Conservation (phyloP, 176 grass and related monocot species). For the Oropetium thomaeum region DNA sequence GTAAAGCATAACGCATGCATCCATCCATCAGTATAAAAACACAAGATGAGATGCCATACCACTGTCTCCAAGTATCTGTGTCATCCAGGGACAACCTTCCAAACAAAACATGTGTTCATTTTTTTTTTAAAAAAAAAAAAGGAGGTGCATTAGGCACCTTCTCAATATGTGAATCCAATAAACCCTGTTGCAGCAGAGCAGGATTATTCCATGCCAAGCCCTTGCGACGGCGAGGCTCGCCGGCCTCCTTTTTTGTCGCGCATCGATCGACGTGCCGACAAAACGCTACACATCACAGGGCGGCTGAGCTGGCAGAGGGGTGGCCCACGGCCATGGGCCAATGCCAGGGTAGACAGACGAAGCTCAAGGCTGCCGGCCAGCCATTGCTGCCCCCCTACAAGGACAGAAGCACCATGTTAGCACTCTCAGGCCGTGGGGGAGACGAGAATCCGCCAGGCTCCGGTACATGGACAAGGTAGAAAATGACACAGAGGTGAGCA, state of each 20-base stretch:
- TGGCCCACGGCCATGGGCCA: neutral
- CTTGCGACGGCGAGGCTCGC: constrained; percentile 24
- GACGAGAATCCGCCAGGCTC: constrained; percentile 56
- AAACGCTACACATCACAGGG: neutral
- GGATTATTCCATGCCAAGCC: constrained; percentile 31
- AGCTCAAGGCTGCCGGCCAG: constrained; percentile 45
- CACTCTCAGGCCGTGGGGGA: constrained; percentile 22
- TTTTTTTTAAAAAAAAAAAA: too few relatives aligned
- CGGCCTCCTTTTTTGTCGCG: constrained; percentile 19
- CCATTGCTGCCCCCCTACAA: constrained; percentile 41
- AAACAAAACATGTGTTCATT: too few relatives aligned
- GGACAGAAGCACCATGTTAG: constrained; percentile 37
- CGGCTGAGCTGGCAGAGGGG: constrained; percentile 35
- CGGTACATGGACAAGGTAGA: constrained; percentile 48
- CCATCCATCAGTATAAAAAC: neutral
- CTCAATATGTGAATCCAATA: constrained; percentile 7
- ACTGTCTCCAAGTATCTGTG: neutral
- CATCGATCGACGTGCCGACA: neutral
- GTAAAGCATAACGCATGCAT: neutral
- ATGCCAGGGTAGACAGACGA: constrained; percentile 31
- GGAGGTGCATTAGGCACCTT: neutral
- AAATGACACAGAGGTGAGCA: constrained; percentile 43
- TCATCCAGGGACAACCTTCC: neutral
- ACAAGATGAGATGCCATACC: neutral
- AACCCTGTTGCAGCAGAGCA: constrained; percentile 28